Evolutionary conservation across 1,284 basidiomycete genomes (phyloP).

Genomic region (Ustilago esculenta): DNA sequence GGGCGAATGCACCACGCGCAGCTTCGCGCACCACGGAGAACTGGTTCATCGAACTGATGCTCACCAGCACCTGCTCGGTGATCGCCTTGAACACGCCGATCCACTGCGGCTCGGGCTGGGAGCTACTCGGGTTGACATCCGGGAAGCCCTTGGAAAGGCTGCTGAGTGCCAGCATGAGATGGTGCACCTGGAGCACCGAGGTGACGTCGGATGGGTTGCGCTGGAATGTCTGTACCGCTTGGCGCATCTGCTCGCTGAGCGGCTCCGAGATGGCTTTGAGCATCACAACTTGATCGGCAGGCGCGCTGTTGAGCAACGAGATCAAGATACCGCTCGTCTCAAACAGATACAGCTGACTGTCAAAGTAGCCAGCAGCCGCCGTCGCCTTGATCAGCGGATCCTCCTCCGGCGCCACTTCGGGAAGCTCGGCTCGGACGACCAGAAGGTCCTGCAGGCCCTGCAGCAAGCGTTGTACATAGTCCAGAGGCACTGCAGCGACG

Average conservation of each 20-base stretch:
- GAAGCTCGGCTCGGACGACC: slow-evolving; percentile 69
- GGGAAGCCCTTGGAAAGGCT: slow-evolving; percentile 98
- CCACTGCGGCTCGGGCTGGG: slow-evolving; percentile 77
- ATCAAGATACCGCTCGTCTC: slow-evolving; percentile 89
- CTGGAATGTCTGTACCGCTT: slow-evolving; percentile 72
- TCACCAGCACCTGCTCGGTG: slow-evolving; percentile 88
- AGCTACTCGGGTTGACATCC: slow-evolving; percentile 58
- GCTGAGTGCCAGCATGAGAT: slow-evolving; percentile 92
- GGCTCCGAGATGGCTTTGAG: slow-evolving; percentile 79
- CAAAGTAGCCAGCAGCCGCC: slow-evolving; percentile 78
- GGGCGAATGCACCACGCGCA: slow-evolving; percentile 82
- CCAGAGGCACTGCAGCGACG: slow-evolving; percentile 79
- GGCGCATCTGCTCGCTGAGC: slow-evolving; percentile 79
- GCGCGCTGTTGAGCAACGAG: slow-evolving; percentile 76
- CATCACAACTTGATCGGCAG: slow-evolving; percentile 77
- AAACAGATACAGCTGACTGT: slow-evolving; percentile 93
- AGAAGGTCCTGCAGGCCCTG: slow-evolving; percentile 69
- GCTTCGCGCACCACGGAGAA: slow-evolving; percentile 91
- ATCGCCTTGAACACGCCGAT: slow-evolving; percentile 85
- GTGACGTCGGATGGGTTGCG: slow-evolving; percentile 71
- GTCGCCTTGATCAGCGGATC: slow-evolving; percentile 79
- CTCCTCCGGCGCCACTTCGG: slow-evolving; percentile 73
- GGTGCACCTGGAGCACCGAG: slow-evolving; percentile 88
- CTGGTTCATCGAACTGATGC: slow-evolving; percentile 85
- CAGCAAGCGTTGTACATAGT: slow-evolving; percentile 72